A percentile compares a stretch with the other conserved stretches of the same genome.
phyloP scores from a whole-genome alignment of 164 flowering plant genomes.

The Sedum album region DNA sequence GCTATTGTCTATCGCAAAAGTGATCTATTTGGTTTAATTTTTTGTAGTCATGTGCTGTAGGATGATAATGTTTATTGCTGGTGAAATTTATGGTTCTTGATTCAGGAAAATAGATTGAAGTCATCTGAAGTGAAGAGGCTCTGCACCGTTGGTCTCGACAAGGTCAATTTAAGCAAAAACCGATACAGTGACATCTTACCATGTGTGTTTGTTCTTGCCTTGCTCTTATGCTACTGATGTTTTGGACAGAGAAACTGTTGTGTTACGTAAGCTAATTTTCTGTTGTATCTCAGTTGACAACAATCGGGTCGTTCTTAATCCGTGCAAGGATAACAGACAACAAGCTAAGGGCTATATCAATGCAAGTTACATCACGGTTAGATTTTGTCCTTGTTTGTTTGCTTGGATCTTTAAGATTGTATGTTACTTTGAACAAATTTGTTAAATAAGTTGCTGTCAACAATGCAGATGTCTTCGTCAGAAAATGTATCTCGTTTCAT shows the following conservation, averaged over 20 bases:
- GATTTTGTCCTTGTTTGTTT: constrained; percentile 9
- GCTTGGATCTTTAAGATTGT: constrained; percentile 13
- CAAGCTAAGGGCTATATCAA: constrained; percentile 60
- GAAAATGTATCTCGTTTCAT: constrained; percentile 60
- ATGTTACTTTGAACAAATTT: constrained; percentile 12
- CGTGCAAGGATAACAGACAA: constrained; percentile 39
- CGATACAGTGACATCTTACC: constrained; percentile 74
- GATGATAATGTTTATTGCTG: neutral
- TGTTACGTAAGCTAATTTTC: constrained; percentile 4
- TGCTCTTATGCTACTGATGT: neutral
- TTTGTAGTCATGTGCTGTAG: no score
- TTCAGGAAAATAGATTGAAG: constrained; percentile 50
- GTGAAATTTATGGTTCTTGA: constrained; percentile 1
- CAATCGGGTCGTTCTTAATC: constrained; percentile 56
- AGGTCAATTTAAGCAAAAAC: constrained; percentile 53
- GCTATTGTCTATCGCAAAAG: no score
- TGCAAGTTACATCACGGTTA: constrained; percentile 72
- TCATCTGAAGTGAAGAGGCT: constrained; percentile 34
- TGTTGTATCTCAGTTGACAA: constrained; percentile 49
- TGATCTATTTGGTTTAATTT: no score
- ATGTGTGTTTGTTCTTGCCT: constrained; percentile 28
- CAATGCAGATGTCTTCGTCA: constrained; percentile 49
- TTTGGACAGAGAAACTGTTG: neutral
- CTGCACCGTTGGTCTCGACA: constrained; percentile 53
- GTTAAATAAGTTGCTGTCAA: no score